These are phyloP conservation scores for Neonectria coccinea DNA, from an alignment of 2,329 filamentous ascomycete species.

Conservation along the genomic window DNA sequence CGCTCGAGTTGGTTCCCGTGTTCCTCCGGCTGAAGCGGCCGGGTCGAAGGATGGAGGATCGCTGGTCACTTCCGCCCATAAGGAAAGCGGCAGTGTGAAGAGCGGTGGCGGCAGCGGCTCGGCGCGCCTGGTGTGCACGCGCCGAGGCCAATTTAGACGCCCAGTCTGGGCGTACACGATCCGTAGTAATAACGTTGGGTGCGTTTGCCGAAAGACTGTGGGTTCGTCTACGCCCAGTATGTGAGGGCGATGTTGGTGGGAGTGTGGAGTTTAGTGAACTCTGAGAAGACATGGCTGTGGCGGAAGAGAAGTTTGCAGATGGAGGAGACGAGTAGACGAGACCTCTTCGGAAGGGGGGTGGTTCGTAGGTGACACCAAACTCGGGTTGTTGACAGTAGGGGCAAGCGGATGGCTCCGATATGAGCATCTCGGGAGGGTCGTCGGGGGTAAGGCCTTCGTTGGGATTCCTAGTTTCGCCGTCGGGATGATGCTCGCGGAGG, in stretches of 20 bases:
- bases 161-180: conserved; percentile 94
- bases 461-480: conserved; percentile 54
- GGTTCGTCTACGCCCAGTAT: conserved; percentile 58
- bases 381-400: conserved; percentile 96
- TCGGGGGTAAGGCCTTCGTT: conserved; percentile 57
- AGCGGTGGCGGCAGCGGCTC: conserved; percentile 92
- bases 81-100: conserved; percentile 95
- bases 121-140: conserved; percentile 83
- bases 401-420: conserved; percentile 91
- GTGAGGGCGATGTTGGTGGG: conserved; percentile 55
- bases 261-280: conserved; percentile 77
- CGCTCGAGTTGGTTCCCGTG: conserved; percentile 54
- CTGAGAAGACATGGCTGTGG: conserved; percentile 86
- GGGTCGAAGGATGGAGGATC: conserved; percentile 57
- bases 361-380: conserved; percentile 94
- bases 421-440: conserved; percentile 72
- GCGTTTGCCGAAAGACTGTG: conserved; percentile 82
- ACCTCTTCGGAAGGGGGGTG: conserved; percentile 88
- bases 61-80: conserved; percentile 73
- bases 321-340: conserved; percentile 72
- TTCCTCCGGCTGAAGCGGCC: conserved; percentile 69
- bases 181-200: conserved; percentile 89
- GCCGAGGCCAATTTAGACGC: conserved; percentile 87
- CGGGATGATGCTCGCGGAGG: conserved; percentile 80
- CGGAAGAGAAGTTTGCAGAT: conserved; percentile 53